Base-by-base conservation (phyloP, 1,284 basidiomycete genomes). In the Irpex sp. region DNA sequence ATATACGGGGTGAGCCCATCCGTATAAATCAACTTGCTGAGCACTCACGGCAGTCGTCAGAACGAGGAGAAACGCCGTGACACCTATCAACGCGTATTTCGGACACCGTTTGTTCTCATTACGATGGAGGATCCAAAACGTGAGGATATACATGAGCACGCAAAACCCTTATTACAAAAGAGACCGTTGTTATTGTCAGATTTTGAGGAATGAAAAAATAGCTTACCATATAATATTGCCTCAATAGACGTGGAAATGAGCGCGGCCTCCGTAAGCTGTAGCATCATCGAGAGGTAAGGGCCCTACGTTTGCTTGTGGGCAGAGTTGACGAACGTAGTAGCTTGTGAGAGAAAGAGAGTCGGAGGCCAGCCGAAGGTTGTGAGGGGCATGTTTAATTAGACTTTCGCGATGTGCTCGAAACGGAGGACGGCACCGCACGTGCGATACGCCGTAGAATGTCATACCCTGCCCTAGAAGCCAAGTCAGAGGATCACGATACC, bases 141-240 rank as follows among this genome's bases (percentile, higher is more conserved):
- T 77, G 58, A 77, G 71, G n/a, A 71, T 76, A 74, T 76, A 80
- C 79, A 80, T 80, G 54, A 75, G 71, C 6, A 74, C 69, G 9
- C 78, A 78, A 65, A 77, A 78, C 56, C 79, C 79, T 80, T 67
- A 20, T n/a, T 13, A 22, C 13, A 15, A 22, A 13, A 22, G 20
- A 22, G 10, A 13, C 15, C 13, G 62, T 32, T 10, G 13, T 66
- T 10, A 56, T 32, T 32, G n/a, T 11, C n/a, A 63, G 15, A 56
- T 44, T 6, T 63, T 27, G 70, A 13, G 24, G 59, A 6, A 22
- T 1, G 20, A 24, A 13, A 18, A 20, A 32, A 20, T 49, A 2
- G 13, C 76, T 43, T 49, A 78, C 78, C 79, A 67, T 78, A 79
- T 24, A 80, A 74, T n/a, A 79, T 74, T 20, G 69, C 77, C 71